A percentile compares a stretch with the other conserved stretches of the same genome.
phyloP scores from a whole-genome alignment of 805 yeast genomes.

The Tetrapisispora namnaoensis region DNA sequence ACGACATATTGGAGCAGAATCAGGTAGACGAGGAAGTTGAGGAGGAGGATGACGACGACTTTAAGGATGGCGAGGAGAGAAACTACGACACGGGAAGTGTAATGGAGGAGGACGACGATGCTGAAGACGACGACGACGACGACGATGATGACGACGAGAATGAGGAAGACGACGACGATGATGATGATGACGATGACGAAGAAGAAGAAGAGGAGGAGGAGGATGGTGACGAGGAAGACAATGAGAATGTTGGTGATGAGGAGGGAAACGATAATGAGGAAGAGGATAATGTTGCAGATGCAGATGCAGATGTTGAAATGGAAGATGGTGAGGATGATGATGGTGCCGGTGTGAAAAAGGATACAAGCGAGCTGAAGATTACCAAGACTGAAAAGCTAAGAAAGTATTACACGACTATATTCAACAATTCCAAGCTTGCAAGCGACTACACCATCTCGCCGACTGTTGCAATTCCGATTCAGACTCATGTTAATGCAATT shows the following conservation, averaged over 20 bases:
- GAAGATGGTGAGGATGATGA: slow-evolving; percentile 15
- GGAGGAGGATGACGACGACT: slow-evolving; percentile 25
- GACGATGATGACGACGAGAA: slow-evolving; percentile 15
- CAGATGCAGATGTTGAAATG: slow-evolving; percentile 17
- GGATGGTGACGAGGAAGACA: slow-evolving; percentile 17
- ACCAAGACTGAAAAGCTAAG: slow-evolving; percentile 12
- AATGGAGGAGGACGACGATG: slow-evolving; percentile 24
- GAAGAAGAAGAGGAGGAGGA: slow-evolving; percentile 17
- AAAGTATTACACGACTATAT: slow-evolving; percentile 26
- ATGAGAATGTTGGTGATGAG: slow-evolving; percentile 7
- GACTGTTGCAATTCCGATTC: slow-evolving; percentile 77
- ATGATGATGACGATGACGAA: slow-evolving; percentile 19
- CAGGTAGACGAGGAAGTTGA: slow-evolving; percentile 13
- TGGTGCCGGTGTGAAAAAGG: slow-evolving; percentile 5
- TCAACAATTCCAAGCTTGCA: slow-evolving; percentile 41
- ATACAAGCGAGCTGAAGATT: not conserved
- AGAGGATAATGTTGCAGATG: slow-evolving; percentile 13
- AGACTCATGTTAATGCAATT: slow-evolving; percentile 66
- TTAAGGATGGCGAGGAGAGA: slow-evolving; percentile 17
- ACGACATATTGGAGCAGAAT: slow-evolving; percentile 22
- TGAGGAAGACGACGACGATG: slow-evolving; percentile 10
- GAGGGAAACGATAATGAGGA: slow-evolving; percentile 17
- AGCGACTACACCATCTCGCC: slow-evolving; percentile 66
- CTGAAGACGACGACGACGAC: slow-evolving; percentile 20
- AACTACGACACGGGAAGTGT: slow-evolving; percentile 6